Evolutionary conservation across 2,329 filamentous ascomycete species (phyloP), one percentile per base, ranked within the genome.

Genomic region (Aspergillus sp.): DNA sequence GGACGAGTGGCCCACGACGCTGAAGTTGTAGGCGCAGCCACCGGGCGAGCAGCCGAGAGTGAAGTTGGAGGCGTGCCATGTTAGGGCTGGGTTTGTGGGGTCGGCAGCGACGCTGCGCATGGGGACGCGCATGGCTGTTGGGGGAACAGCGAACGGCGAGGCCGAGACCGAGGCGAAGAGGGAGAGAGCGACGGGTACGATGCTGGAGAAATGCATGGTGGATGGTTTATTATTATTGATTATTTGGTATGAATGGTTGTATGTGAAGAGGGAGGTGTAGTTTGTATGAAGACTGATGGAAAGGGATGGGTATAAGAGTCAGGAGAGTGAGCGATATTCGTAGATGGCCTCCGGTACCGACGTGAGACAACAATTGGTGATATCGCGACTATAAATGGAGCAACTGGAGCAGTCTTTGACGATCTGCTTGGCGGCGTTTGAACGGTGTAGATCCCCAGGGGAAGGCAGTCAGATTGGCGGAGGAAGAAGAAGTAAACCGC

Each of bases 51-150:
- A 73, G 60, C 66, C 64, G 35, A 69, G 58, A 8, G 53, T 57
- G 60, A 73, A 75, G 55, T 69, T 57, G 46, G 69, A 64, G 27
- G 70, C 69, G 6, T 67, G 61, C 72, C 70, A 75, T 59, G 61
- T 67, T n/a, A 70, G 50, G 39, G 52, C 47, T 47, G 62, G 60
- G 55, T 47, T 62, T 31, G 43, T 40, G 45, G 52, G 52, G 33
- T 55, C 44, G 9, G 52, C 35, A 1, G 46, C 17, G 45, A 15
- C 24, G 12, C 19, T 27, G 21, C 33, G 33, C 14, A 50, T 21
- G 19, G 11, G 15, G 17, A 55, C 14, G 37, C 39, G 49, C 47
- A 58, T 44, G 23, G 51, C 53, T 14, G 52, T 31, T 5, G 48
- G 53, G 21, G 58, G 50, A 12, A 68, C 64, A 11, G 27, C 9